Evolutionary conservation across 2,329 filamentous ascomycete genomes (phyloP), one percentile per base, ranked within the genome.

Genomic region (Coniochaeta pulveracea): DNA sequence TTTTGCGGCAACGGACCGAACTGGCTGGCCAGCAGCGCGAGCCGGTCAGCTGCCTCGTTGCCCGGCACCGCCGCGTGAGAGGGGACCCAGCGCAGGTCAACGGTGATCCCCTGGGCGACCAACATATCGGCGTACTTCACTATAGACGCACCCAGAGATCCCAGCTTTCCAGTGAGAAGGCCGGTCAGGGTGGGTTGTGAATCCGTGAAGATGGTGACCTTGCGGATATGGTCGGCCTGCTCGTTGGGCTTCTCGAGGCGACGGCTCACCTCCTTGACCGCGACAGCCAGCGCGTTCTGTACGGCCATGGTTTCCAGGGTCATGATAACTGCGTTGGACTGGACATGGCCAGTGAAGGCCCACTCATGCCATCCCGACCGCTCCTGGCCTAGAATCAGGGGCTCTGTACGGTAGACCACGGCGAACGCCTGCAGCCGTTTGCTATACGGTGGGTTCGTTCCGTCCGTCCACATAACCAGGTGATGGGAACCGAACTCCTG

Each of bases 391-490:
- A n/a, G n/a, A n/a, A n/a, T n/a, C n/a, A n/a, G n/a, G n/a, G n/a
- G n/a, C n/a, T n/a, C n/a, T n/a, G n/a, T n/a, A 5, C 28, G 28
- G 28, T 31, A 31, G 11, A 19, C 22, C n/a, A 31, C 19, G 28
- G 28, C 8, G 5, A 31, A 10, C 18, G 28, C 28, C 19, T 31
- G 28, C 18, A 31, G 18, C 10, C 28, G 28, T 9, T 15, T 31
- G 17, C 3, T 15, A 12, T 3, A 8, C 4, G 5, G 4, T 5
- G 28, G 28, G 6, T 8, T 12, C 8, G 28, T 31, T n/a, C 18
- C 28, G 28, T 31, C 28, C 6, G 28, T 31, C 28, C 28, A 31
- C 28, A 31, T 31, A 19, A 31, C 28, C 18, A 31, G 28, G 28
- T 31, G 16, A 19, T 31, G 28, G 3, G 28, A 19, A 9, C 28